Conservation (phyloP, 2,329 filamentous ascomycete genomes). For the Epichloe brachyelytri region DNA sequence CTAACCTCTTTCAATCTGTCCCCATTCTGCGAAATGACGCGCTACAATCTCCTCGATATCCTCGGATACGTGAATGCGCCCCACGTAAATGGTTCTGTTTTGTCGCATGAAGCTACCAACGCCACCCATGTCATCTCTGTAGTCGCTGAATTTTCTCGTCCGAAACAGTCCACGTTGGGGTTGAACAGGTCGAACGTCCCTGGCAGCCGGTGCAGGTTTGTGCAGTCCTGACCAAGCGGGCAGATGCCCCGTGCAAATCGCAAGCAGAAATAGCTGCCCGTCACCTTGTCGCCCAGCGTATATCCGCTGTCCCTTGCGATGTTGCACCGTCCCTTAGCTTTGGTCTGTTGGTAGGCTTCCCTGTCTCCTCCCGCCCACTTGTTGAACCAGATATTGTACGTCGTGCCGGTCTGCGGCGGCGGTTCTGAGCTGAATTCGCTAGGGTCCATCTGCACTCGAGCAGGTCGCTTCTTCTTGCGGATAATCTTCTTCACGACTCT, state of each 20-base stretch:
- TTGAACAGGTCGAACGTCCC: constrained; percentile 82
- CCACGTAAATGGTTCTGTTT: constrained; percentile 88
- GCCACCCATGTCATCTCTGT: constrained; percentile 95
- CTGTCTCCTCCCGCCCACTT: constrained; percentile 95
- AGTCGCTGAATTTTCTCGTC: constrained; percentile 77
- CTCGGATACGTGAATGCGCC: constrained; percentile 86
- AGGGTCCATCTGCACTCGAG: constrained; percentile 81
- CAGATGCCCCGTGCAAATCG: constrained; percentile 77
- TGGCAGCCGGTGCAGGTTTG: constrained; percentile 83
- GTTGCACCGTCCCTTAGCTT: constrained; percentile 81
- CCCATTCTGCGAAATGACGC: constrained; percentile 94
- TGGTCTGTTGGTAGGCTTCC: constrained; percentile 78
- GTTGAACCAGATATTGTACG: constrained; percentile 89
- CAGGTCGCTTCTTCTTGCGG: constrained; percentile 78
- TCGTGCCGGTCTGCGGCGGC: constrained; percentile 83
- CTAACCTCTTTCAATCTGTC: constrained; percentile 66
- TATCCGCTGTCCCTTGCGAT: constrained; percentile 68
- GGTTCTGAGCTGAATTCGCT: constrained; percentile 71
- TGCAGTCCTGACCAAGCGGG: constrained; percentile 82
- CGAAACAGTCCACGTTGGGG: constrained; percentile 86
- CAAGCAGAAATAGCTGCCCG: constrained; percentile 82
- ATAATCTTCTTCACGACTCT: constrained; percentile 76
- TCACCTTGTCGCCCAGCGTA: constrained; percentile 62
- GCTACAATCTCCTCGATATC: constrained; percentile 95
- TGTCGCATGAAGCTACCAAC: constrained; percentile 88